These are phyloP conservation scores for Brassica incana DNA, from an alignment of 345 rosid species.

Conservation along the genomic window DNA sequence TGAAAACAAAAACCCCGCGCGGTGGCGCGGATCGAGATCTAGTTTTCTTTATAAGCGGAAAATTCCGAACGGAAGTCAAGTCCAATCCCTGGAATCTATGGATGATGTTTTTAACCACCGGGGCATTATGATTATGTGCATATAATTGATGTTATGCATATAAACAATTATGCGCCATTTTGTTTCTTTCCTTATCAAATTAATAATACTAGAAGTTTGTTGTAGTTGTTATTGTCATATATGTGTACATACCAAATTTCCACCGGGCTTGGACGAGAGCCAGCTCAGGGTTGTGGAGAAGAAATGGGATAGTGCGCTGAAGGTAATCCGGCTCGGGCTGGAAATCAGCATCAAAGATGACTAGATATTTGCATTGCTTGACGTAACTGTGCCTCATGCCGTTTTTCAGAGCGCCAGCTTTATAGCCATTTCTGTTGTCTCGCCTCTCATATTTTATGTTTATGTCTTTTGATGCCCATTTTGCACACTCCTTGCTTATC, in stretches of 20 bases:
- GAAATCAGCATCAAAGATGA: constrained; percentile 57
- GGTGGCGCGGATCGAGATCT: too few species aligned
- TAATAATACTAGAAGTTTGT: not conserved
- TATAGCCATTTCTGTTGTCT: constrained; percentile 52
- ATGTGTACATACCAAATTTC: constrained; percentile 47
- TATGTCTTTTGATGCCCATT: constrained; percentile 36
- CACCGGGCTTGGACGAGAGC: constrained; percentile 45
- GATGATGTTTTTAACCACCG: not conserved
- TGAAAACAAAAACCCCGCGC: too few species aligned
- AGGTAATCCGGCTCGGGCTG: constrained; percentile 51
- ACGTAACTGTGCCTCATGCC: constrained; percentile 53
- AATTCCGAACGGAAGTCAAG: not conserved
- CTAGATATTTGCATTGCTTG: constrained; percentile 44
- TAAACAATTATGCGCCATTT: not conserved
- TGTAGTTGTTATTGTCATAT: not conserved
- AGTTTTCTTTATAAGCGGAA: not conserved
- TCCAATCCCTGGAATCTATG: not conserved
- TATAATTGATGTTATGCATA: not conserved
- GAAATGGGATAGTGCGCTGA: constrained; percentile 44
- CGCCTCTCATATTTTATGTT: constrained; percentile 33
- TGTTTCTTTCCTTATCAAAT: not conserved
- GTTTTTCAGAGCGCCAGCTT: constrained; percentile 53
- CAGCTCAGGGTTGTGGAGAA: constrained; percentile 43
- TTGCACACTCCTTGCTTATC: constrained; percentile 26
- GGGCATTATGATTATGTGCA: not conserved